Evolutionary conservation across 176 grass and related monocot species (phyloP).

Genomic region (Areca catechu): DNA sequence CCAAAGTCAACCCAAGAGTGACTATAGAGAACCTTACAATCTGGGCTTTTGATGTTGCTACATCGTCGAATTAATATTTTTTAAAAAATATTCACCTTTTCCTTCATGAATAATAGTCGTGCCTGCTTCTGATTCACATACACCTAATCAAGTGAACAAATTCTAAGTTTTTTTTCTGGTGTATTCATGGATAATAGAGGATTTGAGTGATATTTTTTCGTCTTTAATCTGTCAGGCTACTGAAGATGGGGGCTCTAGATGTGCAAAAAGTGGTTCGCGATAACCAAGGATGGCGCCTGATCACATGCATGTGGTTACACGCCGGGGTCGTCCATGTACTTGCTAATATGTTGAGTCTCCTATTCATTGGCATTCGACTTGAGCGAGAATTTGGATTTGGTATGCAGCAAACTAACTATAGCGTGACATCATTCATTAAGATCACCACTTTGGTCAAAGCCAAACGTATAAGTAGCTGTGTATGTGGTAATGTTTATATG

Average conservation of each 20-base stretch:
- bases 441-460: too few relatives aligned
- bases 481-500: too few relatives aligned
- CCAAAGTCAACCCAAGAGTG: background rate
- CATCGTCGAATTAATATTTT: too few relatives aligned
- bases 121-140: too few relatives aligned
- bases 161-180: too few relatives aligned
- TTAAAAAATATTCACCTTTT: too few relatives aligned
- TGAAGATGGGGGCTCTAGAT: conserved; percentile 82
- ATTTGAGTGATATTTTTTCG: background rate
- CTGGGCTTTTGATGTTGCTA: too few relatives aligned
- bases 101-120: too few relatives aligned
- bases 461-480: too few relatives aligned
- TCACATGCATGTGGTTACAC: conserved; percentile 97
- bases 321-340: conserved; percentile 86
- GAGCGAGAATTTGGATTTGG: conserved; percentile 96
- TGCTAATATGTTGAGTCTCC: conserved; percentile 85
- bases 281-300: conserved; percentile 71
- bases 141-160: too few relatives aligned
- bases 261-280: conserved; percentile 50
- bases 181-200: conserved; percentile 4
- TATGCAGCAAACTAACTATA: conserved; percentile 21
- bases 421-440: too few relatives aligned
- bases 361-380: conserved; percentile 79
- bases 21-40: background rate
- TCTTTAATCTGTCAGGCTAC: conserved; percentile 41